Conservation (phyloP, 2,329 filamentous ascomycete species). For the Aspergillus transmontanensis region DNA sequence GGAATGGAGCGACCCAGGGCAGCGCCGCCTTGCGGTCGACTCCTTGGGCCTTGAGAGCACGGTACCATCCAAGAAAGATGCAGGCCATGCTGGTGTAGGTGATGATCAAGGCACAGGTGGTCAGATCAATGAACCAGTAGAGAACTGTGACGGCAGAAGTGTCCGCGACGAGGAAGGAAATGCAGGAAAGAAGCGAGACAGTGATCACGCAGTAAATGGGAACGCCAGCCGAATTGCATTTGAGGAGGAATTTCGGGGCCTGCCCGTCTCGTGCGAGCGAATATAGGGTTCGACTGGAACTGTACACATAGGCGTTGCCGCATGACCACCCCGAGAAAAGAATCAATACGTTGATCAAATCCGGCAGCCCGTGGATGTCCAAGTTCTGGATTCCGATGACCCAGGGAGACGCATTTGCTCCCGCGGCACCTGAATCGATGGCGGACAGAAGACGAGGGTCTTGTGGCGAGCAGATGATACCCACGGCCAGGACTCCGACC, state of each 20-base stretch:
- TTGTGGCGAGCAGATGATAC: constrained; percentile 68
- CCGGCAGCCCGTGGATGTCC: constrained; percentile 66
- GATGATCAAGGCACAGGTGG: constrained; percentile 33
- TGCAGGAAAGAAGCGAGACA: constrained; percentile 65
- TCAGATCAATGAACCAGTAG: constrained; percentile 69
- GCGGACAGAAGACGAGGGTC: constrained; percentile 62
- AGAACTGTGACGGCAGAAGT: constrained; percentile 66
- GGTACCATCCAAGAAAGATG: constrained; percentile 71
- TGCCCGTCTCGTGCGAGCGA: constrained; percentile 51
- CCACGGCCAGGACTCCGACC: constrained; percentile 69
- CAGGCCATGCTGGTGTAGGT: constrained; percentile 66
- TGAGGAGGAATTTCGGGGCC: constrained; percentile 58
- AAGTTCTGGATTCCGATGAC: constrained; percentile 72
- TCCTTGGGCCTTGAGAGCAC: constrained; percentile 68
- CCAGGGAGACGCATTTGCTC: constrained; percentile 70
- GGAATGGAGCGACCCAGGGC: constrained; percentile 68
- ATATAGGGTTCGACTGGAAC: constrained; percentile 55
- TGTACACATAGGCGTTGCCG: constrained; percentile 66
- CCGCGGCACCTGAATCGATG: constrained; percentile 58
- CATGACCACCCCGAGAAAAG: constrained; percentile 71
- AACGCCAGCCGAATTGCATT: constrained; percentile 63
- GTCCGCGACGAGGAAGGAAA: constrained; percentile 72
- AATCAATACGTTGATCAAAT: constrained; percentile 73
- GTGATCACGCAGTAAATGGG: constrained; percentile 70
- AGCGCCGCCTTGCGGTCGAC: constrained; percentile 63